phyloP scores from a whole-genome alignment of 2,329 filamentous ascomycete species.

The Stagonosporopsis vannaccii region DNA sequence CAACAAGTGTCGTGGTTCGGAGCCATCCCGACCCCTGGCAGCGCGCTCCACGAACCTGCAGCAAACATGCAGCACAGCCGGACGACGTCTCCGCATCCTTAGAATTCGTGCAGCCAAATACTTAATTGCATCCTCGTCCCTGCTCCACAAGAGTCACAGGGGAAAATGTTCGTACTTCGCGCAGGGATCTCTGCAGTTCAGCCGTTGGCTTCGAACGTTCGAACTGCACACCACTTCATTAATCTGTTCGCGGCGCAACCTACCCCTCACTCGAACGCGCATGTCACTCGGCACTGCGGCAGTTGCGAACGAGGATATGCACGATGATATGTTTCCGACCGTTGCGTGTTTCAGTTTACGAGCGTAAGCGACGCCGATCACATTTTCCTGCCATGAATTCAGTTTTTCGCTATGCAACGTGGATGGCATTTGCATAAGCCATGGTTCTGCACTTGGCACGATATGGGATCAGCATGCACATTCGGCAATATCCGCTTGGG shows the following conservation, averaged over 20 bases:
- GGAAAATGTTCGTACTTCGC: too few species aligned
- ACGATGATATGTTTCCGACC: conserved; percentile 10
- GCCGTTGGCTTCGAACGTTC: background rate
- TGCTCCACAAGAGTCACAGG: too few species aligned
- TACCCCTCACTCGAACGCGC: background rate
- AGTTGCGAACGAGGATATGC: background rate
- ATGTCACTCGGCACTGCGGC: background rate
- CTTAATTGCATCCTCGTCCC: background rate
- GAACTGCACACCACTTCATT: background rate
- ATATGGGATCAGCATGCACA: background rate
- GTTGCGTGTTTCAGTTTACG: conserved; percentile 11
- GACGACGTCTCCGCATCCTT: background rate
- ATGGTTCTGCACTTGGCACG: background rate
- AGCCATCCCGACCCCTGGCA: background rate
- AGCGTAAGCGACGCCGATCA: conserved; percentile 2
- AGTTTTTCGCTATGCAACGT: background rate
- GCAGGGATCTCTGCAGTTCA: background rate
- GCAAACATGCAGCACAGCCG: background rate
- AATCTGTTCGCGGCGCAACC: background rate
- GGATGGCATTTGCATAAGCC: background rate
- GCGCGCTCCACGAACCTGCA: background rate
- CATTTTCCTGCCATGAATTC: background rate
- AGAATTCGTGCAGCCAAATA: background rate
- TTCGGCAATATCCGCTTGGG: background rate
- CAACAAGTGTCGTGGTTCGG: background rate